Conservation (phyloP, 805 yeast species). For the Candida ficus region DNA sequence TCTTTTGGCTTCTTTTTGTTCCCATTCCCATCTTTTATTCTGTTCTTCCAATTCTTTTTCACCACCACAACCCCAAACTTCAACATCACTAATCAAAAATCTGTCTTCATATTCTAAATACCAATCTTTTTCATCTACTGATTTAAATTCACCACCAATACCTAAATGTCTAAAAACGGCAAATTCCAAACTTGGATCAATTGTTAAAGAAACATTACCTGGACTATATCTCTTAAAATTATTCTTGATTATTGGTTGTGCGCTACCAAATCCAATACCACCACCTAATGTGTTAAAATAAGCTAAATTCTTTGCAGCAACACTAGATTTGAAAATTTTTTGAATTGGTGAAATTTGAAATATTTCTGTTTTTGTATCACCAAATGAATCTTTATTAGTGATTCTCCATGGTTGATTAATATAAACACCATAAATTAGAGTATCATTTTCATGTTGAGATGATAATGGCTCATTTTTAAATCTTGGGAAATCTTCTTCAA, state of each 20-base stretch:
- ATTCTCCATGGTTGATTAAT: conserved; percentile 72
- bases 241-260: conserved; percentile 54
- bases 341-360: conserved; percentile 66
- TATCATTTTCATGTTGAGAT: conserved; percentile 30
- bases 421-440: conserved; percentile 58
- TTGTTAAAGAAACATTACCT: conserved; percentile 74
- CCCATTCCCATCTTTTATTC: conserved; percentile 83
- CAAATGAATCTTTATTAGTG: conserved; percentile 69
- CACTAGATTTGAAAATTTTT: conserved; percentile 41
- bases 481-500: conserved; percentile 44
- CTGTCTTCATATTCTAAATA: conserved; percentile 56
- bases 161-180: conserved; percentile 73
- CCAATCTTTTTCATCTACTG: conserved; percentile 25
- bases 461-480: conserved; percentile 26
- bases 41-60: conserved; percentile 75
- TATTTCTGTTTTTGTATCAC: conserved; percentile 51
- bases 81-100: conserved; percentile 67
- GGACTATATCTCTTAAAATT: conserved; percentile 45
- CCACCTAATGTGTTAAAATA: conserved; percentile 72
- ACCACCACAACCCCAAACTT: conserved; percentile 91
- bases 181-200: conserved; percentile 76
- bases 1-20: conserved; percentile 75
- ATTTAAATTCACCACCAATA: conserved; percentile 43
- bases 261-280: conserved; percentile 79
- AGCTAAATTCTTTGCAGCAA: conserved; percentile 34